phyloP scores from a whole-genome alignment of 2,329 filamentous ascomycete genomes.

The Ophiostoma novo-ulmi region DNA sequence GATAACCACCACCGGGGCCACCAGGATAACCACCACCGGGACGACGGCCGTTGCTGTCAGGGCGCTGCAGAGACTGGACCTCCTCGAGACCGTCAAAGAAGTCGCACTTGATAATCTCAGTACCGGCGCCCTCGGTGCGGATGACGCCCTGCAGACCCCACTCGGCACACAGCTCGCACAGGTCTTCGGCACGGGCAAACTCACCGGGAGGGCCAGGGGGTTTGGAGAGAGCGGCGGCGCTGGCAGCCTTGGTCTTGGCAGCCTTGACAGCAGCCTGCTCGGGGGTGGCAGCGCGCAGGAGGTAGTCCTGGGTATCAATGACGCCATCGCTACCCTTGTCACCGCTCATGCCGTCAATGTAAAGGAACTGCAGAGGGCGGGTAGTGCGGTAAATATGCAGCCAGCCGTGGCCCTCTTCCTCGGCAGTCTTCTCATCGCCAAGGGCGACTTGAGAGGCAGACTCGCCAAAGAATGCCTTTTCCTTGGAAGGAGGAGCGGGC shows the following conservation, averaged over 20 bases:
- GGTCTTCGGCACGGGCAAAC: conserved; percentile 16
- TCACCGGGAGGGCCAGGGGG: conserved; percentile 21
- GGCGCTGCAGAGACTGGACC: conserved; percentile 21
- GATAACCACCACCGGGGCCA: not conserved
- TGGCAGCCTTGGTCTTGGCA: not conserved
- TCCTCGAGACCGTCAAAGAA: conserved; percentile 23
- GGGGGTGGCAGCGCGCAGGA: conserved; percentile 39
- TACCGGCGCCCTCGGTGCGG: conserved; percentile 22
- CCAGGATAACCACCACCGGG: not conserved
- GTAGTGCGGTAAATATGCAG: conserved; percentile 61
- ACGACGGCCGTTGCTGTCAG: not conserved
- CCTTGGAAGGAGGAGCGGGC: not conserved
- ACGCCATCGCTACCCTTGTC: conserved; percentile 54
- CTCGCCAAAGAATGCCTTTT: not conserved
- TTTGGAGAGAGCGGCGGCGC: not conserved
- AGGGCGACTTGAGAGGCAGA: conserved; percentile 1
- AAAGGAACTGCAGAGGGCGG: conserved; percentile 55
- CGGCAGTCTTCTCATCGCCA: not conserved
- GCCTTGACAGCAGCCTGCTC: conserved; percentile 2
- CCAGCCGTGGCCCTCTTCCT: conserved; percentile 43
- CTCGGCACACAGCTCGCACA: conserved; percentile 22
- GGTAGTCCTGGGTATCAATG: conserved; percentile 59
- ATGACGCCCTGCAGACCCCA: conserved; percentile 24
- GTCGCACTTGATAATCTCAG: conserved; percentile 24
- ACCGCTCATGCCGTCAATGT: conserved; percentile 51